Base-by-base conservation (phyloP, 768 basidiomycete species). In the Panellus pusillus region DNA sequence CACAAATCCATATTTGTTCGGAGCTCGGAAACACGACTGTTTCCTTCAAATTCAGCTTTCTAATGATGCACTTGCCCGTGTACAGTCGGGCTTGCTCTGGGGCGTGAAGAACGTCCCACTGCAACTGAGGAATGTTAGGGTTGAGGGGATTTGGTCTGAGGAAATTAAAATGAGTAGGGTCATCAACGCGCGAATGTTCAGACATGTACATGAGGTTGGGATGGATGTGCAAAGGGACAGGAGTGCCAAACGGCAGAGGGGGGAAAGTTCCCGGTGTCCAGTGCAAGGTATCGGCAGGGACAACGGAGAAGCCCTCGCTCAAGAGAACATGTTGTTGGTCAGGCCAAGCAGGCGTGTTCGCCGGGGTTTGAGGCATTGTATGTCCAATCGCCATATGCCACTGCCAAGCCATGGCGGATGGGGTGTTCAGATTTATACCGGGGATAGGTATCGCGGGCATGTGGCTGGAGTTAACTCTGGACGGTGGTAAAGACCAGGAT, bases 81-180 rank as follows among this genome's bases (percentile, higher is more conserved):
- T 61, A 52, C 3, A 72, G 61, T 31, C 70, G 66, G 6, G 76
- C 74, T 20, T 65, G 62, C 39, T 71, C 67, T 20, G 75, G 67
- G 9, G 64, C 64, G 55, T 73, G 73, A 31, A 73, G 65, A 31
- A 79, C 55, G 58, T 79, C 75, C 78, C 78, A 79, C 44, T 71
- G 63, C 14, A 78, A 61, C 40, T 68, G 61, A 18, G 74, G 73
- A 17, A 69, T 47, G 18, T 42, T 49, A 1, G 70, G 67, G 48
- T 72, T 79, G 18, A 74, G 61, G 14, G 75, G 67, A 52, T 78
- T 78, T 46, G 69, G 70, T 43, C 32, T 35, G 32, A 8, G 14
- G 8, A 8, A 3, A 31, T 66, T 63, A 1, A 77, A 54, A 12
- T 70, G 66, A 15, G 63, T 66, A 61, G 70, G 68, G 29, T 9